Evolutionary conservation across 441 rosid genomes (phyloP).

Genomic region (Adansonia grandidieri): DNA sequence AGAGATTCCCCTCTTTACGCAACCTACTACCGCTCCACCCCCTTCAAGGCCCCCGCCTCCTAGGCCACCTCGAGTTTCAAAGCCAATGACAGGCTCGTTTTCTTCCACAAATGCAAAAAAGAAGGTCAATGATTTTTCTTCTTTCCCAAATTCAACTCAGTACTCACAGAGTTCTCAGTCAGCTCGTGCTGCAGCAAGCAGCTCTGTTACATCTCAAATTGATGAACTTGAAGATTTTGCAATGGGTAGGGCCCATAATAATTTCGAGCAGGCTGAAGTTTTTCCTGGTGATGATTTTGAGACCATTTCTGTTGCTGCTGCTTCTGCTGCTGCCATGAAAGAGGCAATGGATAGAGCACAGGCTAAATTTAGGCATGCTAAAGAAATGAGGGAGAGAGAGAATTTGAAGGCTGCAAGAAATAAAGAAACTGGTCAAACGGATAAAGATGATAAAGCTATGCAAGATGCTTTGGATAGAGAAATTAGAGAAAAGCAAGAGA

Average conservation of each 20-base stretch:
- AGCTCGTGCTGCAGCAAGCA: constrained; percentile 43
- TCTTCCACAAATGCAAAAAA: constrained; percentile 47
- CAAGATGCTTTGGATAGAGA: constrained; percentile 68
- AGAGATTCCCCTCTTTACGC: constrained; percentile 86
- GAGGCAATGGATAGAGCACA: constrained; percentile 97
- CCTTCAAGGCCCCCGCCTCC: constrained; percentile 97
- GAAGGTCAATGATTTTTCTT: constrained; percentile 54
- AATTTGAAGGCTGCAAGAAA: constrained; percentile 69
- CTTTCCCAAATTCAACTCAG: constrained; percentile 50
- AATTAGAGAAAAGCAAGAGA: constrained; percentile 66
- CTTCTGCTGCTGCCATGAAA: constrained; percentile 92
- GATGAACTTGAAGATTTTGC: constrained; percentile 77
- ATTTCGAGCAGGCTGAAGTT: constrained; percentile 50
- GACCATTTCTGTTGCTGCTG: constrained; percentile 58
- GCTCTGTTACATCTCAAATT: constrained; percentile 50
- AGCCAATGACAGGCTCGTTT: constrained; percentile 42
- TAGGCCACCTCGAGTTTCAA: constrained; percentile 65
- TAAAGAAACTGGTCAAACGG: constrained; percentile 60
- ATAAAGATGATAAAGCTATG: constrained; percentile 46
- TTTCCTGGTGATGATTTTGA: constrained; percentile 59
- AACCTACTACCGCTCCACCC: constrained; percentile 82
- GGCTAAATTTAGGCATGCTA: constrained; percentile 85
- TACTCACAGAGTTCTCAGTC: constrained; percentile 50
- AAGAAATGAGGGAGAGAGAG: constrained; percentile 80
- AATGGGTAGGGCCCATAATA: constrained; percentile 47